Conservation (phyloP, 2,329 filamentous ascomycete genomes). For the Aspergillaceae sp. region DNA sequence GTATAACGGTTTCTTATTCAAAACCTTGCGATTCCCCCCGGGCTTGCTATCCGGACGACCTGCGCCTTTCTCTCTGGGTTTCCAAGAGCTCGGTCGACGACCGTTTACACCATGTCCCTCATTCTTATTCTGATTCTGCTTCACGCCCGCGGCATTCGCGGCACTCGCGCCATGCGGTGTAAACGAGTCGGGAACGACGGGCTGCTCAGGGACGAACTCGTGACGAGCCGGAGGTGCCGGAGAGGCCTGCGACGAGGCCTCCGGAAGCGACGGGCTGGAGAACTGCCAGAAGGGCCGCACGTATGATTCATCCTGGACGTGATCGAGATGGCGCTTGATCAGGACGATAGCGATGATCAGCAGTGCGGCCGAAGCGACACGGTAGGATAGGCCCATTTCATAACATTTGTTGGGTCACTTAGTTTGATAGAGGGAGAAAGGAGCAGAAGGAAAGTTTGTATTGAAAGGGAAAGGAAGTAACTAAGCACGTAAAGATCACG, state of each 20-base stretch:
- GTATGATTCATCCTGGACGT: slow-evolving; percentile 10
- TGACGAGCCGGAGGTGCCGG: neutral
- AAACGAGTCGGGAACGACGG: too few species aligned
- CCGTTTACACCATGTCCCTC: too few species aligned
- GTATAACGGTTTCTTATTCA: slow-evolving; percentile 10
- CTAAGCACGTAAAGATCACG: too few species aligned
- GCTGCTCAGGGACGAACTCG: neutral
- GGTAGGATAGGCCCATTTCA: slow-evolving; percentile 18
- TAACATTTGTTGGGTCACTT: slow-evolving; percentile 1
- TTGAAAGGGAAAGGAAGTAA: neutral
- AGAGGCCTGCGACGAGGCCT: too few species aligned
- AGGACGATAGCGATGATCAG: slow-evolving; percentile 22
- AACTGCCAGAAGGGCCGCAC: slow-evolving; percentile 21
- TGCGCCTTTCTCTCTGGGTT: too few species aligned
- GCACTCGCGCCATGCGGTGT: too few species aligned
- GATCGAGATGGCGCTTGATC: slow-evolving; percentile 17
- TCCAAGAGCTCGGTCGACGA: too few species aligned
- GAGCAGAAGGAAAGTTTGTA: slow-evolving; percentile 1
- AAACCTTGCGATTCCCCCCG: slow-evolving; percentile 4
- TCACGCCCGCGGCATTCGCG: too few species aligned
- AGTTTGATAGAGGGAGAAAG: neutral
- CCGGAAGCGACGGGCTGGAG: slow-evolving; percentile 7
- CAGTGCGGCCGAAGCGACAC: slow-evolving; percentile 22
- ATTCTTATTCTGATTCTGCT: too few species aligned
- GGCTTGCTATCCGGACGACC: neutral